phyloP scores from a whole-genome alignment of 129 eudicot species.

The Chrysanthemum lavandulifolium region DNA sequence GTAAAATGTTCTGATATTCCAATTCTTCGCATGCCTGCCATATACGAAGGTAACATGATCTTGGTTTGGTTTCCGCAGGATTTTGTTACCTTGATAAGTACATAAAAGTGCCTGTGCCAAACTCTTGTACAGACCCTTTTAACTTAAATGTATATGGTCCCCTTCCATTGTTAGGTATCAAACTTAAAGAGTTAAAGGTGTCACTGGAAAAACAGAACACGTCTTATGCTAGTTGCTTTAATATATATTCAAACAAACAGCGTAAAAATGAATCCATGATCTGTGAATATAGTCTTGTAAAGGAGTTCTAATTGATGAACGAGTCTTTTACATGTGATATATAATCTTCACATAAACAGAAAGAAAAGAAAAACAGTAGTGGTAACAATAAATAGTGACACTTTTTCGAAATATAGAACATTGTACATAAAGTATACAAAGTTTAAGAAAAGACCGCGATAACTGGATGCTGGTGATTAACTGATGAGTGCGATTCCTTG shows the following conservation, averaged over 20 bases:
- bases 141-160: too few relatives aligned
- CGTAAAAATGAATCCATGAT: conserved; percentile 4
- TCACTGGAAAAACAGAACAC: too few relatives aligned
- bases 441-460: conserved; percentile 22
- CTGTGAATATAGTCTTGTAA: conserved; percentile 7
- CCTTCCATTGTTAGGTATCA: too few relatives aligned
- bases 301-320: conserved; percentile 13
- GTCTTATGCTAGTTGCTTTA: not conserved
- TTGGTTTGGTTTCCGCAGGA: too few relatives aligned
- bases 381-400: conserved; percentile 3
- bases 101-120: too few relatives aligned
- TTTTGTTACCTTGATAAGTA: too few relatives aligned
- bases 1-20: too few relatives aligned
- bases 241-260: not conserved
- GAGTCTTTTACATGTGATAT: conserved; percentile 26
- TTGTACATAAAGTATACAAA: conserved; percentile 32
- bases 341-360: conserved; percentile 4
- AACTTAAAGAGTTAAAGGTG: too few relatives aligned
- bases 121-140: too few relatives aligned
- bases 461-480: conserved; percentile 4
- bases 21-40: too few relatives aligned
- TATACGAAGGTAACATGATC: too few relatives aligned
- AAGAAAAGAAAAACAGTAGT: conserved; percentile 9
- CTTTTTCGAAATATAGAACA: conserved; percentile 20
- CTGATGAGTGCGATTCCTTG: conserved; percentile 69